Evolutionary conservation across 2,329 filamentous ascomycete species (phyloP), one percentile per base, ranked within the genome.

Genomic region (Colletotrichum aenigma): DNA sequence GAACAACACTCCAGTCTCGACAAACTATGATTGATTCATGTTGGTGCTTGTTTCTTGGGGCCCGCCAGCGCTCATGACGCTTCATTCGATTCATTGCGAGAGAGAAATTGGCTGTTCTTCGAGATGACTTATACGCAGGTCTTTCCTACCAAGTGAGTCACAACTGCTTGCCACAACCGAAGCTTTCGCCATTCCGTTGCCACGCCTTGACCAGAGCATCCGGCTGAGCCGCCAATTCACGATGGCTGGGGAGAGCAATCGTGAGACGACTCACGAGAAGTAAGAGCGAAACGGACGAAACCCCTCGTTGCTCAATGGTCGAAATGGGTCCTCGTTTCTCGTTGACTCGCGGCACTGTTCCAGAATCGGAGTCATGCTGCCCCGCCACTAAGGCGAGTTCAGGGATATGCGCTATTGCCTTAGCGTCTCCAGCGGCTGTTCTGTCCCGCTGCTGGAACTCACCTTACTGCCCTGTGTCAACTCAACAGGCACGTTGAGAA

Each of bases 281-380:
- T 18, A 56, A 67, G 32, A 24, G 55, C 13, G 48, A 43, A 43
- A 43, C 62, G 36, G 36, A 43, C 58, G 9, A 70, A 28, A 60
- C 43, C 21, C 30, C 16, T 67, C 43, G 26, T 65, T 36, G 7
- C 18, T 43, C 18, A 70, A 73, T 34, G 55, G 28, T 52, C 43
- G 43, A 52, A 21, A 52, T 52, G 43, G 43, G 43, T 48, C 21
- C 26, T 58, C 71, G 56, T 70, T 69, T 52, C 56, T 74, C 62
- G 55, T 67, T 75, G 73, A 72, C 73, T 75, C 69, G 73, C 58
- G 73, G 32, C 6, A 28, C 69, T 64, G 73, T 75, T 75, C 73
- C 73, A 75, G 69, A 72, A 68, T 58, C 73, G 73, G 73, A 75
- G 73, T 62, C 61, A 43, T 67, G 36, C 10, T 18, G 21, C 55